phyloP scores from a whole-genome alignment of 768 basidiomycete genomes.

The Suillus discolor region DNA sequence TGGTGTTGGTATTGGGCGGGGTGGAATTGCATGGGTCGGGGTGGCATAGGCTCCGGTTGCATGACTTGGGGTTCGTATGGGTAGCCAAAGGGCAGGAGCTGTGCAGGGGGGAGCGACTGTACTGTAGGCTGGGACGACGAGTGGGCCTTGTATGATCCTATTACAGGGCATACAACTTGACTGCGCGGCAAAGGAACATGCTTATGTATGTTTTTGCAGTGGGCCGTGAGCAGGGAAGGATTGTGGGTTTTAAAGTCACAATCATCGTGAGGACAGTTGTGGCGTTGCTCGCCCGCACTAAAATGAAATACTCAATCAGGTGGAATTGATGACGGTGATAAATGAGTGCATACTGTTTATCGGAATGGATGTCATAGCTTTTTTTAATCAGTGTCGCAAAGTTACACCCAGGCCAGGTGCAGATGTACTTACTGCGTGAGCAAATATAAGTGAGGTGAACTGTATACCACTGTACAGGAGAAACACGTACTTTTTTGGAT shows the following conservation, averaged over 20 bases:
- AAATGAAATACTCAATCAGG: neutral
- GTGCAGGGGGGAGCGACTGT: too few relatives aligned
- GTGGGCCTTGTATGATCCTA: neutral
- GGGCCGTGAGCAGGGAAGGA: constrained; percentile 26
- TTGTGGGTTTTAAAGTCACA: constrained; percentile 25
- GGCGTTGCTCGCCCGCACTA: constrained; percentile 25
- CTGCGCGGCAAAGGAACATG: constrained; percentile 18
- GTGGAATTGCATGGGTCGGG: neutral
- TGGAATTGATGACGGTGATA: too few relatives aligned
- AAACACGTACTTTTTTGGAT: too few relatives aligned
- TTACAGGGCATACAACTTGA: neutral
- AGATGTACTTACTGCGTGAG: constrained; percentile 11
- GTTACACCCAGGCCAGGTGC: constrained; percentile 13
- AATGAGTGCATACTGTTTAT: constrained; percentile 18
- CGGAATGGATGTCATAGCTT: constrained; percentile 22
- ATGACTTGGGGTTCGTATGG: too few relatives aligned
- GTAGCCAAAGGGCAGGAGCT: too few relatives aligned
- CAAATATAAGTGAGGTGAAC: too few relatives aligned
- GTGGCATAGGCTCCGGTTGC: too few relatives aligned
- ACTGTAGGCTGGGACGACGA: too few relatives aligned
- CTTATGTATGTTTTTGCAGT: constrained; percentile 24
- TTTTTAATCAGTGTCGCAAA: constrained; percentile 23
- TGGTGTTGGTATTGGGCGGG: too few relatives aligned
- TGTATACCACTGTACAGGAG: too few relatives aligned
- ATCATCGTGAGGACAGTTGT: neutral